These are phyloP conservation scores for Prunus mira DNA, from an alignment of 306 rosid species.

Conservation along the genomic window DNA sequence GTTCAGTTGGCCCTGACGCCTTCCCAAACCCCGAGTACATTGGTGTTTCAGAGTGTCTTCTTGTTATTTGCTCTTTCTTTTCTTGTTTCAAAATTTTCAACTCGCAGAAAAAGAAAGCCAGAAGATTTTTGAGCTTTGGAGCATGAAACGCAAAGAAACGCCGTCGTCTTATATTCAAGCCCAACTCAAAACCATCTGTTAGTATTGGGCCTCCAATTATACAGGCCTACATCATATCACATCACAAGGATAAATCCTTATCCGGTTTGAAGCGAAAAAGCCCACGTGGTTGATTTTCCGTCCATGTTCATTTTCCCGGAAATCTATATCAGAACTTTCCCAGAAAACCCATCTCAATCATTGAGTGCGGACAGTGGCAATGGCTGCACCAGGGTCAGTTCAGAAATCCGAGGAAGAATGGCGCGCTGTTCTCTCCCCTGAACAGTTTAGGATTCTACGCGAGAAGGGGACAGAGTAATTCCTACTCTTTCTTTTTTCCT, in stretches of 20 bases:
- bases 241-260: neutral
- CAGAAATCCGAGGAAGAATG: constrained; percentile 74
- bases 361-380: neutral
- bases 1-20: constrained; percentile 54
- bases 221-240: neutral
- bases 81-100: neutral
- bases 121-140: neutral
- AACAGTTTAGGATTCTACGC: constrained; percentile 81
- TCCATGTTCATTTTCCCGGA: constrained; percentile 37
- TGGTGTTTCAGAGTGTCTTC: constrained; percentile 4
- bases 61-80: neutral
- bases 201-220: neutral
- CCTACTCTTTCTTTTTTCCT: neutral
- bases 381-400: constrained; percentile 38
- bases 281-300: constrained; percentile 25
- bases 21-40: constrained; percentile 49
- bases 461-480: constrained; percentile 74
- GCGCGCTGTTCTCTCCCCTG: constrained; percentile 72
- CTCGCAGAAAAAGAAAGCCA: neutral
- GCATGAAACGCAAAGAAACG: neutral
- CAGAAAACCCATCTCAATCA: neutral
- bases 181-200: neutral
- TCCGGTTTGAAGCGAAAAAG: too few relatives aligned
- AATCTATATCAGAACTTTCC: neutral
- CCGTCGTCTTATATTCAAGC: neutral